These are phyloP conservation scores for Paraphoma sp. DNA, from an alignment of 2,329 filamentous ascomycete genomes.

Conservation along the genomic window DNA sequence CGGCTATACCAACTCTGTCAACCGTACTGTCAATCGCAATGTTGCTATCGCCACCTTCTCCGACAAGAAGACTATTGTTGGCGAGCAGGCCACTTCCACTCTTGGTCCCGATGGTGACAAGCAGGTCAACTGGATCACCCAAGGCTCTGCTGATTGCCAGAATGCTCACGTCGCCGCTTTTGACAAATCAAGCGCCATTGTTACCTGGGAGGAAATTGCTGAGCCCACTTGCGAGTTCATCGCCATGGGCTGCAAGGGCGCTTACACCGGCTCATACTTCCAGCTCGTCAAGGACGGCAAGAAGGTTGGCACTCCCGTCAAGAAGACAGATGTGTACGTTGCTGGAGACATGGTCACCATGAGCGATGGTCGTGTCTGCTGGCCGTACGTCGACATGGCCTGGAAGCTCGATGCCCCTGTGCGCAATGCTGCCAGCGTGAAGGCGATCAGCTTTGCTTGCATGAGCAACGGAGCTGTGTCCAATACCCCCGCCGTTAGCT, in stretches of 20 bases:
- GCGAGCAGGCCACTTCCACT: slow-evolving; percentile 60
- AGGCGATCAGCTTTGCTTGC: slow-evolving; percentile 64
- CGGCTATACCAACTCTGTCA: slow-evolving; percentile 60
- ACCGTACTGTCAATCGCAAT: slow-evolving; percentile 65
- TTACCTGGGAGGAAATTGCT: slow-evolving; percentile 68
- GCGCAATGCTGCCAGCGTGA: slow-evolving; percentile 41
- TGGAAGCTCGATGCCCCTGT: slow-evolving; percentile 55
- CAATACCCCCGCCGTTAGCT: slow-evolving; percentile 9
- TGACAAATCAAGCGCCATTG: slow-evolving; percentile 58
- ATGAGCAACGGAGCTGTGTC: slow-evolving; percentile 34
- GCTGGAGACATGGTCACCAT: slow-evolving; percentile 69
- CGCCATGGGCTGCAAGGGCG: slow-evolving; percentile 66
- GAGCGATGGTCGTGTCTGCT: slow-evolving; percentile 65
- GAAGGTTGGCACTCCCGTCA: slow-evolving; percentile 60
- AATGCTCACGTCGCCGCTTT: slow-evolving; percentile 67
- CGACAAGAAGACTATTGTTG: slow-evolving; percentile 64
- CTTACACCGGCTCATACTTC: slow-evolving; percentile 65
- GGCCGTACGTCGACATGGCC: slow-evolving; percentile 65
- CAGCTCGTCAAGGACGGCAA: slow-evolving; percentile 63
- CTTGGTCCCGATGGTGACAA: slow-evolving; percentile 63
- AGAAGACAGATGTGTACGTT: slow-evolving; percentile 62
- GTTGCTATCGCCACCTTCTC: slow-evolving; percentile 64
- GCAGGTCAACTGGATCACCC: slow-evolving; percentile 67
- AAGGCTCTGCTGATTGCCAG: slow-evolving; percentile 59
- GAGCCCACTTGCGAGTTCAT: slow-evolving; percentile 62